These are phyloP conservation scores for Viola odorata DNA, from an alignment of 345 rosid species.

Conservation along the genomic window DNA sequence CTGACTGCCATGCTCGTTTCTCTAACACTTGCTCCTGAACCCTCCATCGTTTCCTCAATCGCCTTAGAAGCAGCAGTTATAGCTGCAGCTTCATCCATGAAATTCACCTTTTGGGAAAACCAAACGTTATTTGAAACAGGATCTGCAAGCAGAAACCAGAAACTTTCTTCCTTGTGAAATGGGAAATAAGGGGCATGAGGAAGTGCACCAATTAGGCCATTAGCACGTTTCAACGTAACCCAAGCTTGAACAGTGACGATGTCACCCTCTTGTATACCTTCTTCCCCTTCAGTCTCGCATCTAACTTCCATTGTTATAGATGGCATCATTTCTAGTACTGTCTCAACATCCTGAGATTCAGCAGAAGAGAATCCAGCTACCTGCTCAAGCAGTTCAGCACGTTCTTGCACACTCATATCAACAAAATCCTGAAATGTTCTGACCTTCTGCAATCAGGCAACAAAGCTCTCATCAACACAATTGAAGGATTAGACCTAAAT, in stretches of 20 bases:
- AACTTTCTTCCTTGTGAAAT: conserved; percentile 92
- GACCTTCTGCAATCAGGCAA: conserved; percentile 60
- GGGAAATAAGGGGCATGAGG: conserved; percentile 86
- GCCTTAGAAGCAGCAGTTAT: conserved; percentile 77
- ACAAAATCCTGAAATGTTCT: conserved; percentile 76
- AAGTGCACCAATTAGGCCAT: conserved; percentile 76
- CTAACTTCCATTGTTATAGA: conserved; percentile 66
- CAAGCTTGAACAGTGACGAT: conserved; percentile 81
- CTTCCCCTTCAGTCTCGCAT: conserved; percentile 98
- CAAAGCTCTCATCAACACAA: neutral
- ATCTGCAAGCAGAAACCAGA: conserved; percentile 90
- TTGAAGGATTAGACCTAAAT: conserved; percentile 4
- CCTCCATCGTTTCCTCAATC: conserved; percentile 88
- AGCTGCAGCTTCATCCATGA: conserved; percentile 89
- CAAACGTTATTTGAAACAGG: conserved; percentile 66
- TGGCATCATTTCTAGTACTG: conserved; percentile 90
- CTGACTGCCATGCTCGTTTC: conserved; percentile 64
- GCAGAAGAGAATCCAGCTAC: conserved; percentile 71
- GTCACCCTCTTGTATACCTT: conserved; percentile 95
- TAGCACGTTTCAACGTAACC: conserved; percentile 70
- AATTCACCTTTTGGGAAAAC: conserved; percentile 91
- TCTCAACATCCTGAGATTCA: conserved; percentile 70
- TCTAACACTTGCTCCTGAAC: conserved; percentile 70
- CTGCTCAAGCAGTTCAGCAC: conserved; percentile 69
- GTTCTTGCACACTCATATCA: conserved; percentile 64